Evolutionary conservation across 306 rosid genomes (phyloP), one percentile per base, ranked within the genome.

Genomic region (Coriaria nepalensis): DNA sequence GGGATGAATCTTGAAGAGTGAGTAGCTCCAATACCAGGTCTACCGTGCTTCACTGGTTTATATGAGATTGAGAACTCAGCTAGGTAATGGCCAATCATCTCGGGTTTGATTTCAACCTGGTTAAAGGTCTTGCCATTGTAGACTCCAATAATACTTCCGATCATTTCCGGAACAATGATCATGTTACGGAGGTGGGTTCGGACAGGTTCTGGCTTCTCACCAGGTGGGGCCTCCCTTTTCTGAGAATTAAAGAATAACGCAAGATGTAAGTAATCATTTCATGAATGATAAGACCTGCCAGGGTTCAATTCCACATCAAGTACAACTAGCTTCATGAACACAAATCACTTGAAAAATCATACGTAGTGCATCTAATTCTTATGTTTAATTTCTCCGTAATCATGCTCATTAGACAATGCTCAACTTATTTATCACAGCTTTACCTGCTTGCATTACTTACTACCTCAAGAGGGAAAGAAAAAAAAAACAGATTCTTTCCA

Each of bases 1-100:
- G 96, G 94, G 65, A 87, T 87, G 57, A 87, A 87, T 82, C 96
- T 82, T 45, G 96, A 87, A 0, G 96, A 87, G 74, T 87, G 96
- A 33, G 96, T 87, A 43, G 96, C 96, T 74, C 96, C 96, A 65
- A 87, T 87, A 72, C 96, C 96, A 7, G 96, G 96, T 68, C 96
- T 87, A 35, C 94, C 96, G 0, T 87, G 96, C 84, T 87, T 87
- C 34, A 87, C 96, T 9, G 96, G 96, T 69, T 87, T 87, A 80
- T 87, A 87, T 8, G 85, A 75, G 43, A 81, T 86, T 10, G 93
- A 86, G 68, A 86, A 86, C 70, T 86, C 95, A 0, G 95, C 95
- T 7, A 86, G 73, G 66, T 86, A 85, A 58, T 85, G 95, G 2
- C 95, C 83, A 41, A 83, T 83, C 87, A 83, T 83, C 58, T 79